These are phyloP conservation scores for Hypoxylon trugodes DNA, from an alignment of 495 filamentous ascomycete genomes.

Conservation along the genomic window DNA sequence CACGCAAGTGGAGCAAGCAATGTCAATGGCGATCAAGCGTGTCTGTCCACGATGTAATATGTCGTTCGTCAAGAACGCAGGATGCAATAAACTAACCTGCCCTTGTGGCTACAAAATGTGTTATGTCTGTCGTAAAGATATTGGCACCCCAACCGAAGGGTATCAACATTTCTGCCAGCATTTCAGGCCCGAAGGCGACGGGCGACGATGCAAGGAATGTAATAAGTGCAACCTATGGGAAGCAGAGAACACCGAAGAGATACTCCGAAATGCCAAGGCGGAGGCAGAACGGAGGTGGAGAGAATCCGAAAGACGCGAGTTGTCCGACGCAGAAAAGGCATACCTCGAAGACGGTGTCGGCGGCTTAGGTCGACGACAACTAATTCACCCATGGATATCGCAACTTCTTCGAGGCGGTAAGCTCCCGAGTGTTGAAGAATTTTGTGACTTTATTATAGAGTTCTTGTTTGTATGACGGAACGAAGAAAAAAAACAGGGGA, in stretches of 20 bases:
- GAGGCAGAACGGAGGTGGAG: conserved; percentile 86
- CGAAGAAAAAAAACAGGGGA: not conserved
- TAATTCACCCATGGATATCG: conserved; percentile 33
- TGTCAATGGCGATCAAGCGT: conserved; percentile 92
- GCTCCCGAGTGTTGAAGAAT: conserved; percentile 52
- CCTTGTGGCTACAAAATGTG: conserved; percentile 99
- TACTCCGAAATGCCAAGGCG: conserved; percentile 76
- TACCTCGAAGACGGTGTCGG: conserved; percentile 56
- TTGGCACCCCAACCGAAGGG: conserved; percentile 58
- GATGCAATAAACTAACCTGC: conserved; percentile 98
- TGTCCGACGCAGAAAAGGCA: conserved; percentile 56
- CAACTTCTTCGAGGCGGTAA: conserved; percentile 40
- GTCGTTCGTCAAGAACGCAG: conserved; percentile 88
- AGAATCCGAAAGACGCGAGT: conserved; percentile 66
- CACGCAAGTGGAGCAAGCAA: conserved; percentile 86
- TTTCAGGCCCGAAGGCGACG: conserved; percentile 78
- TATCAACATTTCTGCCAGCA: conserved; percentile 96
- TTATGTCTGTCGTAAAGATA: conserved; percentile 80
- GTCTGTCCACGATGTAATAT: conserved; percentile 91
- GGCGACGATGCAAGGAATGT: conserved; percentile 77
- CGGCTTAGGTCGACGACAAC: conserved; percentile 19
- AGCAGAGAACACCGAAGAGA: conserved; percentile 81
- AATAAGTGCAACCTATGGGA: conserved; percentile 90
- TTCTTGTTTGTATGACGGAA: conserved; percentile 47
- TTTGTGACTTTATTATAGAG: conserved; percentile 57